These are phyloP conservation scores for Trichosanthes truncata DNA, from an alignment of 306 rosid species.

Conservation along the genomic window DNA sequence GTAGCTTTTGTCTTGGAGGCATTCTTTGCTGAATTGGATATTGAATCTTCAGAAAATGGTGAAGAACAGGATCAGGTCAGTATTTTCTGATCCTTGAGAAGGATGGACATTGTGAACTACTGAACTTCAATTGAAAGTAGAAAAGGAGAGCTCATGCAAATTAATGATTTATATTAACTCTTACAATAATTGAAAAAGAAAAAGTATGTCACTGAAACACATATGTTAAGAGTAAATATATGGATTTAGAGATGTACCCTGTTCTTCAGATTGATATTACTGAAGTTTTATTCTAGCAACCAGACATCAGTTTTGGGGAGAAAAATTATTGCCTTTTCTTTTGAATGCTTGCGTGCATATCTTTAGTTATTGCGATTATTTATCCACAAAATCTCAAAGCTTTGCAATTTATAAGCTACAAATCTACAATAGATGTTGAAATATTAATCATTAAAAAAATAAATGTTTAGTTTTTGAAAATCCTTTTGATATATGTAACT, in stretches of 20 bases:
- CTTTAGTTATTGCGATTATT: not conserved
- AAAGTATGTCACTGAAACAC: not conserved
- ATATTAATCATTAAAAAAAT: not conserved
- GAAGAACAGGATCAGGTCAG: constrained; percentile 54
- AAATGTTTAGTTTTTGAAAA: not conserved
- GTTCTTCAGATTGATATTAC: not conserved
- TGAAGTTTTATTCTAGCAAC: not conserved
- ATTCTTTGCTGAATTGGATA: constrained; percentile 93
- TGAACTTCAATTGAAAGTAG: not conserved
- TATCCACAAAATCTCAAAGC: not conserved
- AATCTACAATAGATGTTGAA: not conserved
- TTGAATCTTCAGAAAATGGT: constrained; percentile 42
- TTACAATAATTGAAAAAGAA: not conserved
- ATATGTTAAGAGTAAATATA: not conserved
- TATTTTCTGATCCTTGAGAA: constrained; percentile 10
- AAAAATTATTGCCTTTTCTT: not conserved
- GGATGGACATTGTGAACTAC: not conserved
- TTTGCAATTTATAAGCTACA: not conserved
- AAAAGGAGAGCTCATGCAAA: not conserved
- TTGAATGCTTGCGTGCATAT: not conserved
- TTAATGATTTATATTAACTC: not conserved
- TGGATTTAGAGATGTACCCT: not conserved
- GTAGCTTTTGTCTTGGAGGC: constrained; percentile 99
- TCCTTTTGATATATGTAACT: not conserved
- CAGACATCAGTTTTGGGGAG: not conserved